Evolutionary conservation across 371 early-diverging fungal genomes (phyloP).

Genomic region (Rhizopus microsporus): DNA sequence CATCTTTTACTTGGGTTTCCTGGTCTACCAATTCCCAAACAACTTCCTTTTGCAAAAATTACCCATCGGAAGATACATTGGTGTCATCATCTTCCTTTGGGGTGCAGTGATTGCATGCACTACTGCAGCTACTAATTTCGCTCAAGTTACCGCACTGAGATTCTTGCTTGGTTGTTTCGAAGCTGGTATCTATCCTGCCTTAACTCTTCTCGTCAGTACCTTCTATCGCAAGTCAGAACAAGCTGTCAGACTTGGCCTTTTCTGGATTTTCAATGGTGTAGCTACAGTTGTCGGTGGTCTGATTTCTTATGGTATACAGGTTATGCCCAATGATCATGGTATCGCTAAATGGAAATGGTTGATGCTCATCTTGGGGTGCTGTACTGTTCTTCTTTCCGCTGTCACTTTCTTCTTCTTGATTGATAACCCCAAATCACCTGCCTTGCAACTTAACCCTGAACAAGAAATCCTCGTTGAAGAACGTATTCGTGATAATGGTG

Average conservation of each 20-base stretch:
- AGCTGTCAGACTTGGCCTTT: slow-evolving; percentile 36
- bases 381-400: slow-evolving; percentile 26
- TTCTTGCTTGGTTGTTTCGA: slow-evolving; percentile 37
- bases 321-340: slow-evolving; percentile 42
- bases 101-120: slow-evolving; percentile 34
- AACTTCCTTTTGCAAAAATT: slow-evolving; percentile 42
- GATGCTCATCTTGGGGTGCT: slow-evolving; percentile 40
- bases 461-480: slow-evolving; percentile 42
- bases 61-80: slow-evolving; percentile 36
- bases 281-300: slow-evolving; percentile 64
- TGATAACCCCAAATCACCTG: slow-evolving; percentile 35
- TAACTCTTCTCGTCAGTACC: slow-evolving; percentile 38
- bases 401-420: slow-evolving; percentile 38
- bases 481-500: slow-evolving; percentile 41
- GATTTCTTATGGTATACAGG: slow-evolving; percentile 57
- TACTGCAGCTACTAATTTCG: slow-evolving; percentile 30
- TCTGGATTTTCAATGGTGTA: slow-evolving; percentile 48
- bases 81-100: slow-evolving; percentile 37
- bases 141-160: slow-evolving; percentile 40
- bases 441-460: slow-evolving; percentile 33
- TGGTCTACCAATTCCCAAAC: slow-evolving; percentile 43
- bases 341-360: slow-evolving; percentile 64
- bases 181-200: slow-evolving; percentile 30
- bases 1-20: slow-evolving; percentile 44
- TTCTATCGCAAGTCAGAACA: slow-evolving; percentile 42